A percentile compares a stretch with the other conserved stretches of the same genome.
phyloP scores from a whole-genome alignment of 1,139 yeast species.

The Taphrina flavorubra region DNA sequence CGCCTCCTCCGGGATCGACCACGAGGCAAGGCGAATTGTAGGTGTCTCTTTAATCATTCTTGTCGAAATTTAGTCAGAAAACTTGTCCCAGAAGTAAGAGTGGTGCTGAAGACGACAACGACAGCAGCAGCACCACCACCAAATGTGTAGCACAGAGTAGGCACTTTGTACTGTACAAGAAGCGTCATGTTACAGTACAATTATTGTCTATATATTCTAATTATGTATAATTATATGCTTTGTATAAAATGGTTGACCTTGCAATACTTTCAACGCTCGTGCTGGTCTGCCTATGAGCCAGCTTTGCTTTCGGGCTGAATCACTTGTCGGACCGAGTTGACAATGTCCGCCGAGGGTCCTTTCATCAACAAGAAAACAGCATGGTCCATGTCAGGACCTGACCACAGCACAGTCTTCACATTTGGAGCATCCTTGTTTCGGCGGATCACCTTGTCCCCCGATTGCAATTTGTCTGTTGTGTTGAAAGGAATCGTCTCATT shows the following conservation, averaged over 20 bases:
- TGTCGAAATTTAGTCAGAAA: neutral
- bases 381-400: conserved; percentile 38
- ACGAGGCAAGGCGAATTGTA: neutral
- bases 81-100: too few species aligned
- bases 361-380: conserved; percentile 27
- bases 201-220: too few species aligned
- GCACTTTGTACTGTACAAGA: neutral
- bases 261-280: neutral
- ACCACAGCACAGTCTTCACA: conserved; percentile 32
- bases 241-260: neutral
- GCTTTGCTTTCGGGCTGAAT: neutral
- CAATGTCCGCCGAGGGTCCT: conserved; percentile 22
- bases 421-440: conserved; percentile 2
- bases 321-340: neutral
- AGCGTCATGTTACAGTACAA: neutral
- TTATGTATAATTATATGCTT: too few species aligned
- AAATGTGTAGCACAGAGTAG: conserved; percentile 1
- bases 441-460: conserved; percentile 26
- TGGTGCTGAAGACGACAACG: too few species aligned
- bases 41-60: neutral
- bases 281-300: neutral
- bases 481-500: conserved; percentile 14
- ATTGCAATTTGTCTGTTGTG: neutral
- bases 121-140: neutral
- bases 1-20: conserved; percentile 20